Base-by-base conservation (phyloP, 257 asterid species). In the Solanum bukasovii region DNA sequence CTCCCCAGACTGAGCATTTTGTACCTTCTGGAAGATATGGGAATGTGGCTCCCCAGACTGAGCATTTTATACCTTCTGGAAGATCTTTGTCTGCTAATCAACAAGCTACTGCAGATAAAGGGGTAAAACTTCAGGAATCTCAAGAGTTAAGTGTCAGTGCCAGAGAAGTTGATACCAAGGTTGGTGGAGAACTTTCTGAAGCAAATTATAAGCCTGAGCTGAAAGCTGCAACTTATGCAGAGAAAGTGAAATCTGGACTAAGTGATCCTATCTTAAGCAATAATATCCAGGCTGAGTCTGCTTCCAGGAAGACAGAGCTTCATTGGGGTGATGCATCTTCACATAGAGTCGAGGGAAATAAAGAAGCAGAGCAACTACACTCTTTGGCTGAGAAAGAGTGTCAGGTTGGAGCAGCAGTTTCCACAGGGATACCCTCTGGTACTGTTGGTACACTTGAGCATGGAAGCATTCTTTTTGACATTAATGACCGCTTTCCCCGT, bases 401-500 rank as follows among this genome's bases (percentile, higher is more conserved):
- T 71, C 88, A 92, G 84, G 82, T 61, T 59, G 90, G 90, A 78
- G 52, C 44, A 74, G 79, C 90, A 87, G 87, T 87, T 87, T 83
- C 92, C 37, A 92, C 91, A 90, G 93, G 89, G 87, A 90, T 85
- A 85, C 88, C 91, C 35, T 86, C 89, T 72, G 21, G 88, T 46
- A 90, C 92, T 25, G 25, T 25, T 40, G 84, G 84, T 23, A 25
- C 84, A 13, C 35, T 25, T 78, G 94, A 91, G 92, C 94, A 87
- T n/a, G 94, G 93, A 65, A 93, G 93, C 93, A 96, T 95, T 87
- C 91, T 93, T 70, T 93, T 96, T 85, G 96, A 96, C 90, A 92
- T 93, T 46, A 93, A 93, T 90, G 99, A 96, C 87, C 96, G 94
- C 67, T 95, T 95, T 89, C 99, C 98, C 72, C 95, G 90, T 87